Conservation (phyloP, 768 basidiomycete species). For the Leccinum variicolor region DNA sequence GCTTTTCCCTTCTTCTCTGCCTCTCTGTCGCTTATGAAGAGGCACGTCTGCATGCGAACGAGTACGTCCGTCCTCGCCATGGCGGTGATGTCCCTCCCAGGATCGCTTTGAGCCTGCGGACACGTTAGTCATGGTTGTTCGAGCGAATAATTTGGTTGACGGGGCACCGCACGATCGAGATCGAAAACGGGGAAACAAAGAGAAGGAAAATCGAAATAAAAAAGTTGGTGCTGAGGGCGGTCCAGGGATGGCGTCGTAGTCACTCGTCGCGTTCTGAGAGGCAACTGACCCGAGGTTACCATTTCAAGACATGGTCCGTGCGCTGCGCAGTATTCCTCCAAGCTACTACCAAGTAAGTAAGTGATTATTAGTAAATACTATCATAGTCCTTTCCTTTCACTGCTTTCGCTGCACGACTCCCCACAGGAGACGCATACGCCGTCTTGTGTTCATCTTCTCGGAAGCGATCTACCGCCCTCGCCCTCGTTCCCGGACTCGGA, state of each 20-base stretch:
- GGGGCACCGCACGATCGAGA: constrained; percentile 74
- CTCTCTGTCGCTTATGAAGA: constrained; percentile 52
- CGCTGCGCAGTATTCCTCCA: background rate
- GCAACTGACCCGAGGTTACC: background rate
- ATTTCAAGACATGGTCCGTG: constrained; percentile 17
- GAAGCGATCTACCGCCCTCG: constrained; percentile 10
- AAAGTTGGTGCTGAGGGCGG: background rate
- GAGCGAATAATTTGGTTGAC: constrained; percentile 54
- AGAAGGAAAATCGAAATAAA: background rate
- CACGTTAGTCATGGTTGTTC: constrained; percentile 68
- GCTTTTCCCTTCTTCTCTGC: constrained; percentile 52
- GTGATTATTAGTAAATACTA: no score
- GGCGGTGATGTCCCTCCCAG: constrained; percentile 53
- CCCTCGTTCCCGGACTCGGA: constrained; percentile 15
- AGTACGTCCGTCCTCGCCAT: constrained; percentile 32
- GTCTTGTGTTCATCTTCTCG: constrained; percentile 1
- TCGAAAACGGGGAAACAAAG: constrained; percentile 9
- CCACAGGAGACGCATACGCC: constrained; percentile 10
- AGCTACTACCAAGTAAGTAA: no score
- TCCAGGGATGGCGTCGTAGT: background rate
- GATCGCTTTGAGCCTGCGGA: constrained; percentile 82
- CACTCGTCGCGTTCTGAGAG: background rate
- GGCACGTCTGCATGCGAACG: constrained; percentile 9
- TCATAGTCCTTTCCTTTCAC: background rate
- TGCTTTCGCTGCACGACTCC: constrained; percentile 15